phyloP scores from a whole-genome alignment of 2,329 filamentous ascomycete species.

The Penicillium sp. region DNA sequence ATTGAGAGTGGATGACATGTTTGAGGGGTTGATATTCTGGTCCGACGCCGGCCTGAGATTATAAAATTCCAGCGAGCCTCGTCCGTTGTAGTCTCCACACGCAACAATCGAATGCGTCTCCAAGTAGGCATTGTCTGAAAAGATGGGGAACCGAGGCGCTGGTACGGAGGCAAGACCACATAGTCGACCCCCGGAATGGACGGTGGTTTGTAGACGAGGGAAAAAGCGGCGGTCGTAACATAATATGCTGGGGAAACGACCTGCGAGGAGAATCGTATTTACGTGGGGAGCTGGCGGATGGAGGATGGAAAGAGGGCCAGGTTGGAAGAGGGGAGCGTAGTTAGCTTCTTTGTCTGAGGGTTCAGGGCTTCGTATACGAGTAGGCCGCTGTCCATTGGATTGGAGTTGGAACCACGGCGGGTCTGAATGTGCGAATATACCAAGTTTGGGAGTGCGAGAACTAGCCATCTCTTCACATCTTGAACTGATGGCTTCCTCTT shows the following conservation, averaged over 20 bases:
- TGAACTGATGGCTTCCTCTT: slow-evolving; percentile 34
- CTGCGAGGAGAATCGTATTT: slow-evolving; percentile 82
- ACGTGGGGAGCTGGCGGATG: slow-evolving; percentile 64
- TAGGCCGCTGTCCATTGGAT: slow-evolving; percentile 35
- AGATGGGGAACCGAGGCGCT: slow-evolving; percentile 50
- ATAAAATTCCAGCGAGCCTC: slow-evolving; percentile 87
- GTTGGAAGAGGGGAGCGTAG: slow-evolving; percentile 72
- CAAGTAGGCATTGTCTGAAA: slow-evolving; percentile 44
- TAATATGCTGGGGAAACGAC: slow-evolving; percentile 81
- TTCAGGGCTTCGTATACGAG: slow-evolving; percentile 37
- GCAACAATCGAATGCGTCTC: slow-evolving; percentile 66
- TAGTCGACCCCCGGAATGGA: slow-evolving; percentile 78
- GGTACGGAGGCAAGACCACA: slow-evolving; percentile 67
- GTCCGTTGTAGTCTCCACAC: slow-evolving; percentile 85
- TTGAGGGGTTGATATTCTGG: slow-evolving; percentile 26
- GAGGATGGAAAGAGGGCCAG: slow-evolving; percentile 76
- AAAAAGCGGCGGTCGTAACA: slow-evolving; percentile 88
- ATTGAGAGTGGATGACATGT: slow-evolving; percentile 27
- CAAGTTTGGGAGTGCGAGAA: slow-evolving; percentile 27
- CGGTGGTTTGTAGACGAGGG: slow-evolving; percentile 68
- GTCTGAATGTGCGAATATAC: slow-evolving; percentile 33
- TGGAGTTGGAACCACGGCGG: slow-evolving; percentile 33
- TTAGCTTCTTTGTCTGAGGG: slow-evolving; percentile 36
- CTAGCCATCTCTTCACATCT: slow-evolving; percentile 33
- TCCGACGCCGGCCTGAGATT: slow-evolving; percentile 32